Conservation (phyloP, 495 filamentous ascomycete genomes). For the Neurospora terricola region DNA sequence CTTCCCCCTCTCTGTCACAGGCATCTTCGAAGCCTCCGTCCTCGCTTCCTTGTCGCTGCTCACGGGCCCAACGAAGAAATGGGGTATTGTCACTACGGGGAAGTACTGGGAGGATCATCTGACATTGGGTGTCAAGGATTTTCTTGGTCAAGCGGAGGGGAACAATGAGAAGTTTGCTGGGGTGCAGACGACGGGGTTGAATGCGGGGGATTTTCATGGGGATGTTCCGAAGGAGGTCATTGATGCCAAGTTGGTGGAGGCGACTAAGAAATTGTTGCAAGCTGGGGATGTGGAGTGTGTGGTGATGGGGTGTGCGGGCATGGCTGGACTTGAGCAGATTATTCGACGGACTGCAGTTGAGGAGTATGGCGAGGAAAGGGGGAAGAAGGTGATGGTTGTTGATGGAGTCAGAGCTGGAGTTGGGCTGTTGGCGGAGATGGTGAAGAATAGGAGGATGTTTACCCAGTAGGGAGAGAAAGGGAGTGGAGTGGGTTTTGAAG, state of each 20-base stretch:
- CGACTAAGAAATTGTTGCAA: slow-evolving; percentile 53
- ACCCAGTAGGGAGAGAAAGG: background rate
- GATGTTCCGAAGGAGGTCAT: slow-evolving; percentile 54
- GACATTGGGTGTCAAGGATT: slow-evolving; percentile 46
- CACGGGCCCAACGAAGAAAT: slow-evolving; percentile 38
- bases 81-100: slow-evolving; percentile 88
- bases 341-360: slow-evolving; percentile 61
- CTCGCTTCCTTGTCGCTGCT: slow-evolving; percentile 43
- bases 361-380: slow-evolving; percentile 50
- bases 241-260: slow-evolving; percentile 53
- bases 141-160: slow-evolving; percentile 32
- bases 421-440: slow-evolving; percentile 51
- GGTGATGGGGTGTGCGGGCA: slow-evolving; percentile 78
- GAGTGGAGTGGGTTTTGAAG: background rate
- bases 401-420: slow-evolving; percentile 79
- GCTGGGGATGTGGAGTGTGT: slow-evolving; percentile 52
- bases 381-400: slow-evolving; percentile 55
- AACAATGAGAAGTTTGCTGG: slow-evolving; percentile 50
- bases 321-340: slow-evolving; percentile 79
- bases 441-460: slow-evolving; percentile 32
- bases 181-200: slow-evolving; percentile 74
- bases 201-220: slow-evolving; percentile 70
- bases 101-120: slow-evolving; percentile 71
- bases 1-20: slow-evolving; percentile 45
- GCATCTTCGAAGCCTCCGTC: slow-evolving; percentile 81